Percentiles rank a stretch among this genome's conserved stretches.
These are phyloP conservation scores for Gillenia trifoliata DNA, from an alignment of 306 rosid genomes.

Conservation along the genomic window DNA sequence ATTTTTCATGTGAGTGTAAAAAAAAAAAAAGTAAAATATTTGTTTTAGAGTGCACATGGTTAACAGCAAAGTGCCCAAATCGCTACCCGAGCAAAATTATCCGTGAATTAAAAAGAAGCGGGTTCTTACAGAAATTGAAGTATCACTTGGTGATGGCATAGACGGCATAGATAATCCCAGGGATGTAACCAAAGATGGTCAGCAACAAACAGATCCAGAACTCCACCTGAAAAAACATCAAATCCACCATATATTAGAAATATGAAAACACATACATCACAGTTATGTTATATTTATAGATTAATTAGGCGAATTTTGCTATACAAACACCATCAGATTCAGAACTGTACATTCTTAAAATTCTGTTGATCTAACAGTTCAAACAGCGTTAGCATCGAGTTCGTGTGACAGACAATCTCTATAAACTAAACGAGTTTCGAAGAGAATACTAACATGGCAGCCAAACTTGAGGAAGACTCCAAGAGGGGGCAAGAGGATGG, in stretches of 20 bases:
- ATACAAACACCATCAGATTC: no score
- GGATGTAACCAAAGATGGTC: slow-evolving; percentile 60
- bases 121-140: slow-evolving; percentile 24
- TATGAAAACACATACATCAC: background rate
- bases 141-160: slow-evolving; percentile 64
- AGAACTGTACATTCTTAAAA: no score
- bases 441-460: slow-evolving; percentile 37
- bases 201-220: slow-evolving; percentile 85
- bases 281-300: background rate
- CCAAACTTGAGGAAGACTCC: slow-evolving; percentile 89
- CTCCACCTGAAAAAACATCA: slow-evolving; percentile 40
- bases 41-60: no score
- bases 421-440: background rate
- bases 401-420: background rate
- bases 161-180: slow-evolving; percentile 74
- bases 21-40: no score
- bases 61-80: no score
- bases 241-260: background rate
- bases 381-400: no score
- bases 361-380: no score
- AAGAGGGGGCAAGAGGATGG: slow-evolving; percentile 81
- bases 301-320: no score
- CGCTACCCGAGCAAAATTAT: background rate
- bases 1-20: no score
- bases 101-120: background rate